phyloP scores from a whole-genome alignment of 2,329 filamentous ascomycete genomes.

The Plectosphaerella sp. region DNA sequence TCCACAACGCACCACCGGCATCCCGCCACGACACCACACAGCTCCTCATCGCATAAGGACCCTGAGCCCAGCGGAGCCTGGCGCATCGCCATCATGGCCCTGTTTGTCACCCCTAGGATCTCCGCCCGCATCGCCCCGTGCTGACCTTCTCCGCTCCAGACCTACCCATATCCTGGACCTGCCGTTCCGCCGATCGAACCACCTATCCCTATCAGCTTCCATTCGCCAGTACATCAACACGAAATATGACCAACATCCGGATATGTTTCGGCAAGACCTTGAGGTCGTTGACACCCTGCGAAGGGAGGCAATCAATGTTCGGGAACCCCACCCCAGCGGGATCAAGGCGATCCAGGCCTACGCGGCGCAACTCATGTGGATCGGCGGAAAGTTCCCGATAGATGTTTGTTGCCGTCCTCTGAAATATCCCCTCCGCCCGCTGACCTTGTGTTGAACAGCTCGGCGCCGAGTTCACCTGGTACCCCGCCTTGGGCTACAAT shows the following conservation, averaged over 20 bases:
- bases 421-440: neutral
- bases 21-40: too few species aligned
- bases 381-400: conserved; percentile 92
- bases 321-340: conserved; percentile 83
- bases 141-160: conserved; percentile 8
- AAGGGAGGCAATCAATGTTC: conserved; percentile 79
- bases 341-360: conserved; percentile 87
- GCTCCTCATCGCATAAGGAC: too few species aligned
- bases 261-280: conserved; percentile 88
- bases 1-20: too few species aligned
- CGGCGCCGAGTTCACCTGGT: conserved; percentile 95
- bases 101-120: neutral
- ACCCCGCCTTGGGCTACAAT: conserved; percentile 88
- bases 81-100: too few species aligned
- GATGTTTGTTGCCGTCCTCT: conserved; percentile 54
- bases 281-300: conserved; percentile 80
- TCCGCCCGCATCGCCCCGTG: neutral
- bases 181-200: conserved; percentile 82
- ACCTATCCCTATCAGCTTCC: conserved; percentile 72
- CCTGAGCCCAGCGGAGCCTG: too few species aligned
- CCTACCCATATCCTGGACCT: conserved; percentile 64
- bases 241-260: conserved; percentile 98
- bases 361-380: conserved; percentile 88
- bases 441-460: conserved; percentile 47
- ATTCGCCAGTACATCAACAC: conserved; percentile 94